phyloP scores from a whole-genome alignment of 2,329 filamentous ascomycete species.

The Pseudogymnoascus sp. region DNA sequence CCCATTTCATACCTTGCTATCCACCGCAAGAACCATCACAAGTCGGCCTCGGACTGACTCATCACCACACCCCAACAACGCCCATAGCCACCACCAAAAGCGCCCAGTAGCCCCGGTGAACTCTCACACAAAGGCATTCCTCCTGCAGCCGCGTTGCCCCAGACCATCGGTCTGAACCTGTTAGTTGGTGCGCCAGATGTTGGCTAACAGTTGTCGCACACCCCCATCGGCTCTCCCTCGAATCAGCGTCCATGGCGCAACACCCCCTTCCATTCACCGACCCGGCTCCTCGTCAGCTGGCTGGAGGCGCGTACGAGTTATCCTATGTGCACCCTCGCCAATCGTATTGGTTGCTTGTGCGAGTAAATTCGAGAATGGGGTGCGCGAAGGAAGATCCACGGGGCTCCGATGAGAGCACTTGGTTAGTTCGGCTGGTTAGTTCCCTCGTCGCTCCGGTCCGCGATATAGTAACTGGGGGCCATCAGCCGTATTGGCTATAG shows the following conservation, averaged over 20 bases:
- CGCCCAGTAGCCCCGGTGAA: background rate
- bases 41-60: background rate
- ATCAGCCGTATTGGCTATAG: background rate
- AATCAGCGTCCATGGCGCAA: background rate
- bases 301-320: background rate
- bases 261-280: constrained; percentile 2
- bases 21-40: background rate
- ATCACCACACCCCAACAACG: background rate
- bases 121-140: background rate
- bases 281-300: background rate
- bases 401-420: background rate
- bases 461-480: background rate
- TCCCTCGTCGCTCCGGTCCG: background rate
- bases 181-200: background rate
- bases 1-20: background rate
- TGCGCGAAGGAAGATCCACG: background rate
- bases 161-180: background rate
- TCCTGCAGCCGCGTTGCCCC: background rate
- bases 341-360: background rate
- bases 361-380: background rate
- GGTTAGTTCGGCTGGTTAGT: background rate
- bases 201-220: background rate
- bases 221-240: background rate
- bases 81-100: constrained; percentile 1
- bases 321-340: background rate